Conservation (phyloP, 306 rosid species). For the Acmispon strigosus region DNA sequence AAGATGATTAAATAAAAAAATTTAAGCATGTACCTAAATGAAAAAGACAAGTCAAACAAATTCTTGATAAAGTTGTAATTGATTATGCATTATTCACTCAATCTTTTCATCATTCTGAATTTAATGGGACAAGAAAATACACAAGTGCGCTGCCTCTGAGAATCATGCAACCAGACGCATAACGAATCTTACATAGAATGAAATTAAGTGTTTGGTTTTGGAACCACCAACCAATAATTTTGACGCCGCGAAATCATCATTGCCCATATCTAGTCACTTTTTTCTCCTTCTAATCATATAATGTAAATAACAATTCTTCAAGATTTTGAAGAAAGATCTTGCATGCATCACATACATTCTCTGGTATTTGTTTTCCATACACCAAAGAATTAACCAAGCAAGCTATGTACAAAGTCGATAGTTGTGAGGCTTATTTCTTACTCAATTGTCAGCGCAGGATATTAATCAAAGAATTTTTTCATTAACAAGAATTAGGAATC, state of each 20-base stretch:
- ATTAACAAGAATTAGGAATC: too few species aligned
- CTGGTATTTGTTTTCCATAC: not conserved
- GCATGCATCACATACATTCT: not conserved
- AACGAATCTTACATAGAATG: conserved; percentile 20
- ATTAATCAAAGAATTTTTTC: too few species aligned
- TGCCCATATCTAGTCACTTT: conserved; percentile 16
- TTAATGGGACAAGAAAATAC: conserved; percentile 14
- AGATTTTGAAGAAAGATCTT: conserved; percentile 2
- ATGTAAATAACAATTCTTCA: not conserved
- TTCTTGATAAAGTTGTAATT: not conserved
- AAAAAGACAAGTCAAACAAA: not conserved
- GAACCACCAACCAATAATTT: conserved; percentile 25
- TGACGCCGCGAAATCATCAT: conserved; percentile 26
- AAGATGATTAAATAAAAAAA: too few species aligned
- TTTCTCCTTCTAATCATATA: not conserved
- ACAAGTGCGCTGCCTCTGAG: conserved; percentile 17
- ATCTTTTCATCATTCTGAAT: conserved; percentile 12
- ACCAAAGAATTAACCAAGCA: too few species aligned
- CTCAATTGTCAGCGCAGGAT: too few species aligned
- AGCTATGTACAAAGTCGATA: too few species aligned
- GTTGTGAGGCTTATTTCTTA: too few species aligned
- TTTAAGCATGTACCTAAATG: not conserved
- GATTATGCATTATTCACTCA: not conserved
- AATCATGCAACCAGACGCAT: conserved; percentile 8
- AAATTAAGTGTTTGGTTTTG: not conserved